Base-by-base conservation (phyloP, 768 basidiomycete species). In the Xerocomus spinulosus region DNA sequence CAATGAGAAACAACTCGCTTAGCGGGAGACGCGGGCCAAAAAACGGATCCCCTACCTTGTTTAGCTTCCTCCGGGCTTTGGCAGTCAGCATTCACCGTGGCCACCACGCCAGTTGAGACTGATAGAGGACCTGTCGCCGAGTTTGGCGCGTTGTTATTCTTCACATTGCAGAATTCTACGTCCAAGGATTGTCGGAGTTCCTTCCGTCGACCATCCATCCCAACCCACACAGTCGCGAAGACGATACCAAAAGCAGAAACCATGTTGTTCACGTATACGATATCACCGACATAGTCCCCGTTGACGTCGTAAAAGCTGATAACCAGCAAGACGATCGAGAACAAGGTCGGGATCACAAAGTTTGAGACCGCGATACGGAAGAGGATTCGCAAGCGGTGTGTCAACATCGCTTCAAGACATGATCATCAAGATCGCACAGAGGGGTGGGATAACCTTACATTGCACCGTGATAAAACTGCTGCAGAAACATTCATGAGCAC, bases 311-410 rank as follows among this genome's bases (percentile, higher is more conserved):
- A 13, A 13, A 41, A 48, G 21, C 13, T 15, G 33, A 48, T 9
- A 14, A 41, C 7, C 8, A 41, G 42, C 30, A 33, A 15, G 9
- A 45, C 57, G 33, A 65, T 46, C 21, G 58, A 66, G 40, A 41
- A 41, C 17, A 67, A 20, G n/a, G 54, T 55, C 1, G 66, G 65
- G 17, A 63, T 53, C n/a, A 61, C 43, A 42, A 66, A 67, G 44
- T 63, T 64, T 7, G 65, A 61, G 33, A 58, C 52, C 3, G 63
- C 58, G 1, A 64, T 44, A 24, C 51, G 54, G 40, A 44, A 55
- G 13, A 64, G 49, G 20, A 25, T 57, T 4, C 35, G 50, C 14
- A 59, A 30, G 34, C 60, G 57, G 15, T 24, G 12, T 13, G 55
- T 23, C 9, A 57, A 46, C 4, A 51, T 48, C n/a, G 37, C 59